phyloP scores from a whole-genome alignment of 495 filamentous ascomycete genomes.

The Aspergillus leporis region DNA sequence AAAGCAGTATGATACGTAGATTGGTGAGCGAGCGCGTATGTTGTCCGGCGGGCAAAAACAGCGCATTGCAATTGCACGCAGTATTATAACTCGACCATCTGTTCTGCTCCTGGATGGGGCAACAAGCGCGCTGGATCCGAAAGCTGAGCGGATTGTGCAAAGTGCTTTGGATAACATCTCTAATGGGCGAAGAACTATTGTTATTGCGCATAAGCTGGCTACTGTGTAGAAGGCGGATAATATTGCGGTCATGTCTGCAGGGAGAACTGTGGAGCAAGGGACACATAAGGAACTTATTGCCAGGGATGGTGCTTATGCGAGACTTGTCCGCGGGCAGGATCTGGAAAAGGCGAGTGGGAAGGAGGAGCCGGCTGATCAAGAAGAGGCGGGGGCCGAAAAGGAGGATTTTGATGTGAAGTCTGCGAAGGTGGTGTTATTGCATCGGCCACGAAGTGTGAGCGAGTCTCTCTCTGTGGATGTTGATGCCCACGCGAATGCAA shows the following conservation, averaged over 20 bases:
- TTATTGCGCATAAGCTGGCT: not conserved
- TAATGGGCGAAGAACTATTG: not conserved
- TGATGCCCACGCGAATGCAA: too few species aligned
- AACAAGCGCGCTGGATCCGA: not conserved
- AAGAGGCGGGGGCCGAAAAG: too few species aligned
- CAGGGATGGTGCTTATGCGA: too few species aligned
- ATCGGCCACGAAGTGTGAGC: too few species aligned
- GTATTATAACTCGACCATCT: not conserved
- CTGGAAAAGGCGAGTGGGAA: too few species aligned
- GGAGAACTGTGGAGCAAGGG: not conserved
- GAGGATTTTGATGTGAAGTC: too few species aligned
- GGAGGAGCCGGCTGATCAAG: too few species aligned
- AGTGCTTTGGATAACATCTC: not conserved
- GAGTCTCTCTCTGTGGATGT: too few species aligned
- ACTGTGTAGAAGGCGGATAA: constrained; percentile 2
- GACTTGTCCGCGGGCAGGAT: not conserved
- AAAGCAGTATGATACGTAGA: not conserved
- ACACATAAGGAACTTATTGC: not conserved
- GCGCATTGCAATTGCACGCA: constrained; percentile 1
- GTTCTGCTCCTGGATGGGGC: constrained; percentile 2
- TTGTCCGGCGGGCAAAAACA: constrained; percentile 1
- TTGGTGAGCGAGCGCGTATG: not conserved
- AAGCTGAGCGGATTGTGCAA: not conserved
- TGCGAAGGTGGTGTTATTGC: too few species aligned
- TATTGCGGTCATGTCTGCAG: not conserved